These are phyloP conservation scores for Dissophora ornata DNA, from an alignment of 192 early-diverging fungal genomes.

Conservation along the genomic window DNA sequence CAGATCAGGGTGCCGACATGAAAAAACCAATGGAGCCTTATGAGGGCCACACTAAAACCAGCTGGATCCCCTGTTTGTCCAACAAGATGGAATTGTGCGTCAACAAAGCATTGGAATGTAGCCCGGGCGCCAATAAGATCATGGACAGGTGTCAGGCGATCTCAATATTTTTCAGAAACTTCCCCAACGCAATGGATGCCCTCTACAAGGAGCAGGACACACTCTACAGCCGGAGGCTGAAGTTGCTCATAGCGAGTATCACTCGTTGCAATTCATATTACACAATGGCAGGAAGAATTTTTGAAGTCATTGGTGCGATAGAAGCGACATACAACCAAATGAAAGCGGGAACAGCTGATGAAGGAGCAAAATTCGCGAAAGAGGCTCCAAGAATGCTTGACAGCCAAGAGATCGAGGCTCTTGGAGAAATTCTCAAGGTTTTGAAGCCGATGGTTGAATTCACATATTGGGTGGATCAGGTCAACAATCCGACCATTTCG, in stretches of 20 bases:
- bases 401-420: slow-evolving; percentile 5
- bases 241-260: slow-evolving; percentile 6
- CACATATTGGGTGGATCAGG: slow-evolving; percentile 20
- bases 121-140: background rate
- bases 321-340: background rate
- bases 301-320: slow-evolving; percentile 1
- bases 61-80: slow-evolving; percentile 18
- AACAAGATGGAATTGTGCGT: slow-evolving; percentile 24
- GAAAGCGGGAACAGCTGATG: background rate
- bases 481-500: slow-evolving; percentile 3
- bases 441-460: slow-evolving; percentile 14
- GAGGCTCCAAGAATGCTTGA: background rate
- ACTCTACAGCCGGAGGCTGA: background rate
- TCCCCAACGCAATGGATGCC: slow-evolving; percentile 4
- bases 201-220: slow-evolving; percentile 1
- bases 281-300: slow-evolving; percentile 17
- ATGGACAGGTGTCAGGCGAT: slow-evolving; percentile 18
- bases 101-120: slow-evolving; percentile 18
- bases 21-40: slow-evolving; percentile 11
- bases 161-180: slow-evolving; percentile 26
- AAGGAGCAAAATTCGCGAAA: slow-evolving; percentile 9
- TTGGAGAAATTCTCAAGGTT: slow-evolving; percentile 14
- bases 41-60: background rate
- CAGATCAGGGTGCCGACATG: slow-evolving; percentile 33
- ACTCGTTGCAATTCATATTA: slow-evolving; percentile 23